Percentiles rank a stretch among this genome's conserved stretches.
These are phyloP conservation scores for Neurospora pannonica DNA, from an alignment of 495 filamentous ascomycete genomes.

Conservation along the genomic window DNA sequence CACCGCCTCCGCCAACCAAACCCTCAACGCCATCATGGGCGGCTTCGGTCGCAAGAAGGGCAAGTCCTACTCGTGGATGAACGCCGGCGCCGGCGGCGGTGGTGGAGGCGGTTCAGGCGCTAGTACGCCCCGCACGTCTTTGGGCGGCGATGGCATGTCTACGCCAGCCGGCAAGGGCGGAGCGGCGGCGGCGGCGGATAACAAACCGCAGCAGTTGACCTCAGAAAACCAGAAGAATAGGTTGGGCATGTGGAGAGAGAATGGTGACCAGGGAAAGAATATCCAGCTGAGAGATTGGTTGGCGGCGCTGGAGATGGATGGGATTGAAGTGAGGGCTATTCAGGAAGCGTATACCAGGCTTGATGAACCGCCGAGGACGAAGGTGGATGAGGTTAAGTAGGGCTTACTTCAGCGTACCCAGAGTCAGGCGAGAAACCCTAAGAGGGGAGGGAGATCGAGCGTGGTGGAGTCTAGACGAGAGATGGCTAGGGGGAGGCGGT, in stretches of 20 bases:
- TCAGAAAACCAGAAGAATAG: conserved; percentile 32
- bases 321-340: conserved; percentile 43
- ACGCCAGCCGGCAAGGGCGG: conserved; percentile 11
- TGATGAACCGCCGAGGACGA: conserved; percentile 26
- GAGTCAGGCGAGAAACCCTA: background rate
- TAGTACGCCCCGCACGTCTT: conserved; percentile 32
- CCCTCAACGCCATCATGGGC: conserved; percentile 42
- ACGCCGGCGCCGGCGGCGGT: background rate
- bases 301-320: conserved; percentile 51
- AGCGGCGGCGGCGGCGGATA: conserved; percentile 11
- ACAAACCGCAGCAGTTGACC: conserved; percentile 7
- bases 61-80: conserved; percentile 54
- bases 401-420: background rate
- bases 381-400: background rate
- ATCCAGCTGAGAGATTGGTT: conserved; percentile 67
- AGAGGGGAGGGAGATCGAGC: background rate
- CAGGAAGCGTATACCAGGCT: conserved; percentile 45
- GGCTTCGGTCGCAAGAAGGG: conserved; percentile 46
- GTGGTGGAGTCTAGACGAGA: background rate
- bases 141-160: conserved; percentile 18
- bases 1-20: conserved; percentile 46
- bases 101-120: conserved; percentile 30
- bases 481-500: background rate
- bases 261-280: conserved; percentile 47
- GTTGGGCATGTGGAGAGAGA: conserved; percentile 55